Percentiles rank a stretch among this genome's conserved stretches.
Evolutionary conservation across 1,139 yeast species (phyloP).

Genomic region (Hansenula anomala): DNA sequence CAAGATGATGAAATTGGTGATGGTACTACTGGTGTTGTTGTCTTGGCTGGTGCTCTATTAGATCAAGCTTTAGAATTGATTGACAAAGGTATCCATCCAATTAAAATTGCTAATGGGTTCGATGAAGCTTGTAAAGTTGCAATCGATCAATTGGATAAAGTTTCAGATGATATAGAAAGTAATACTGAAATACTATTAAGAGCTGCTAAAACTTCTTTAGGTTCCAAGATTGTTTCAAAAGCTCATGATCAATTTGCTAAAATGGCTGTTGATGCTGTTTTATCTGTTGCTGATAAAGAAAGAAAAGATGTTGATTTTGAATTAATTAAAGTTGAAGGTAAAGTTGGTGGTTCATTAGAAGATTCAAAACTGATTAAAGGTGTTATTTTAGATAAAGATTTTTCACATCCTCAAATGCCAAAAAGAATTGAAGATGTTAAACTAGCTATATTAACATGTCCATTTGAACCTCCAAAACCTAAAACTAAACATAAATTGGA

Average conservation of each 20-base stretch:
- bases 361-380: conserved; percentile 86
- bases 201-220: conserved; percentile 93
- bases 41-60: conserved; percentile 86
- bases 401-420: conserved; percentile 98
- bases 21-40: conserved; percentile 99
- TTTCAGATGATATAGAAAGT: conserved; percentile 46
- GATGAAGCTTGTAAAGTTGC: conserved; percentile 97
- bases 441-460: conserved; percentile 93
- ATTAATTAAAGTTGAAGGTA: conserved; percentile 90
- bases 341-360: conserved; percentile 89
- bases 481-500: conserved; percentile 97
- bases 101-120: conserved; percentile 93
- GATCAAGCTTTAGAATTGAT: conserved; percentile 94
- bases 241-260: conserved; percentile 90
- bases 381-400: conserved; percentile 91
- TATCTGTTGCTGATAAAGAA: conserved; percentile 86
- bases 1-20: conserved; percentile 99
- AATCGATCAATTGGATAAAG: conserved; percentile 64
- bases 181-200: conserved; percentile 58
- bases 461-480: conserved; percentile 99
- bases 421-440: conserved; percentile 74
- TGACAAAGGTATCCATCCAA: conserved; percentile 96
- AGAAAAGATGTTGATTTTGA: conserved; percentile 96
- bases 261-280: conserved; percentile 96
- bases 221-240: conserved; percentile 93